phyloP scores from a whole-genome alignment of 345 rosid genomes.

The Geranium brycei region DNA sequence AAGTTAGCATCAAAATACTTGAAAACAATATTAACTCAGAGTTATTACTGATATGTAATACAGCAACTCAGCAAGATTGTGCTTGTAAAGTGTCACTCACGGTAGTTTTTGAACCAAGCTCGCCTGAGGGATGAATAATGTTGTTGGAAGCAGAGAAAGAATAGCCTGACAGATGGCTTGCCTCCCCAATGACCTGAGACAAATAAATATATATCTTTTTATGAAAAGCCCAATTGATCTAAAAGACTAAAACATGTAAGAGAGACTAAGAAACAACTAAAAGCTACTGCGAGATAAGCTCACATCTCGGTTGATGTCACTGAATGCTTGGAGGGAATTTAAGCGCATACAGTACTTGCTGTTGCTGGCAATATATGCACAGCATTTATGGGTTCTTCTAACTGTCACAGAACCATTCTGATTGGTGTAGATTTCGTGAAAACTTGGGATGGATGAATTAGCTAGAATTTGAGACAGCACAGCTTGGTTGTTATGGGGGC shows the following conservation, averaged over 20 bases:
- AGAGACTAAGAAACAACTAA: not conserved
- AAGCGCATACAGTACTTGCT: conserved; percentile 64
- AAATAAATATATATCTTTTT: conserved; percentile 1
- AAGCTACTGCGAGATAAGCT: conserved; percentile 14
- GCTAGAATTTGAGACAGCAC: conserved; percentile 49
- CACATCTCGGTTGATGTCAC: conserved; percentile 89
- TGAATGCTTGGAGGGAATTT: conserved; percentile 80
- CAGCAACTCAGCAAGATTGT: not conserved
- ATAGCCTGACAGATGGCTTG: conserved; percentile 71
- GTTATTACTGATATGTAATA: not conserved
- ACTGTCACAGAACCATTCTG: conserved; percentile 25
- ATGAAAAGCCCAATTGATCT: not conserved
- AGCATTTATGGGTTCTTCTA: conserved; percentile 70
- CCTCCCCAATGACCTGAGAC: conserved; percentile 75
- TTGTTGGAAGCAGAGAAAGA: conserved; percentile 69
- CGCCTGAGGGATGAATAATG: conserved; percentile 64
- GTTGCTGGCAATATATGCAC: conserved; percentile 72
- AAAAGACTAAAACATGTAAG: not conserved
- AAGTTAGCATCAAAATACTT: conserved; percentile 1
- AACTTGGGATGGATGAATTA: conserved; percentile 62
- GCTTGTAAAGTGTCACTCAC: conserved; percentile 25
- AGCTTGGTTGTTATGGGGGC: conserved; percentile 39
- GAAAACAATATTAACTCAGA: conserved; percentile 3
- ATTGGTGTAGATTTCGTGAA: conserved; percentile 44
- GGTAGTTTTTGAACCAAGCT: conserved; percentile 82